These are phyloP conservation scores for Alternaria conjuncta DNA, from an alignment of 2,329 filamentous ascomycete genomes.

Conservation along the genomic window DNA sequence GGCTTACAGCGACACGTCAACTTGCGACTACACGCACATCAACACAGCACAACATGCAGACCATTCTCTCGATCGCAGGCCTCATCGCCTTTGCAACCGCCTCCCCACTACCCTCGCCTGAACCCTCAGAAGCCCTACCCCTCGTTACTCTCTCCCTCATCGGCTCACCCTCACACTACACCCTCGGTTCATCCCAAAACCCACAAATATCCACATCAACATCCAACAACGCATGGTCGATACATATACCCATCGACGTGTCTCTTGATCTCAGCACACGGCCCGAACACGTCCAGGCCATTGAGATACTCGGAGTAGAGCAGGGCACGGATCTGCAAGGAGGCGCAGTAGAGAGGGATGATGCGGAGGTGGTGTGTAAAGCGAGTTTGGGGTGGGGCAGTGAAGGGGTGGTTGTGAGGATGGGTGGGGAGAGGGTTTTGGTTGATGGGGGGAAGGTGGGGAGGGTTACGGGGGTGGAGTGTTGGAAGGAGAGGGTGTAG, in stretches of 20 bases:
- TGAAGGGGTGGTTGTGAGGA: conserved; percentile 9
- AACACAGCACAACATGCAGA: background rate
- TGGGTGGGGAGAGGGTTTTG: conserved; percentile 12
- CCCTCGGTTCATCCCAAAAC: background rate
- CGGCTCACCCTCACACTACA: background rate
- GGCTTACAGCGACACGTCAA: background rate
- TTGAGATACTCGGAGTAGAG: conserved; percentile 18
- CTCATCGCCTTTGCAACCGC: background rate
- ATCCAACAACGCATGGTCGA: conserved; percentile 5
- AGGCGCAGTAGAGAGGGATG: background rate
- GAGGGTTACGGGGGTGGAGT: conserved; percentile 20
- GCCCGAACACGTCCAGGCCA: conserved; percentile 21
- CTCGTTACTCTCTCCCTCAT: background rate
- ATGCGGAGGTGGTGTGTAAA: conserved; percentile 19
- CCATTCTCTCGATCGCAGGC: background rate
- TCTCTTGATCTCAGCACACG: conserved; percentile 23
- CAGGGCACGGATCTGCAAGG: background rate
- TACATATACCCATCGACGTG: conserved; percentile 25
- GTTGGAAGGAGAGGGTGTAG: conserved; percentile 1
- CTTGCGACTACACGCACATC: background rate
- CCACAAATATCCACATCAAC: background rate
- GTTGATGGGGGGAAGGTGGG: conserved; percentile 17
- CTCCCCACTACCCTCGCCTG: background rate
- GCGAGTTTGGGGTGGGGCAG: conserved; percentile 13
- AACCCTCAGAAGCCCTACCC: background rate